These are phyloP conservation scores for Daldinia decipiens DNA, from an alignment of 495 filamentous ascomycete species.

Conservation along the genomic window DNA sequence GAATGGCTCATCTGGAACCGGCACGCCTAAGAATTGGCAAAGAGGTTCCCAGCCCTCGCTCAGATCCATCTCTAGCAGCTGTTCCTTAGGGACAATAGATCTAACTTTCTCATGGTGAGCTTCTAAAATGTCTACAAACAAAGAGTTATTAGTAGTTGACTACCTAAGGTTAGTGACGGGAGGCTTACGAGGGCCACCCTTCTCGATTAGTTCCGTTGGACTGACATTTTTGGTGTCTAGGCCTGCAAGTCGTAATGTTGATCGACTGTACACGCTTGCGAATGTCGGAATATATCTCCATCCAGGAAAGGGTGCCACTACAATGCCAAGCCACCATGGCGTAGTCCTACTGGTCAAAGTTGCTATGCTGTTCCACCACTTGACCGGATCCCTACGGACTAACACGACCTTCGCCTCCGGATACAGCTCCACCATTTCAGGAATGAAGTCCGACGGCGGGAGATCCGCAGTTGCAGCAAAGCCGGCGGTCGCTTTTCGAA, in stretches of 20 bases:
- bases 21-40: constrained; percentile 54
- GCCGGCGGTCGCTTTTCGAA: constrained; percentile 46
- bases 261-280: constrained; percentile 39
- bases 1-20: constrained; percentile 55
- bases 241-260: constrained; percentile 39
- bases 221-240: constrained; percentile 19
- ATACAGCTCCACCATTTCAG: constrained; percentile 52
- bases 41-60: constrained; percentile 58
- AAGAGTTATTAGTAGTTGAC: background rate
- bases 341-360: constrained; percentile 37
- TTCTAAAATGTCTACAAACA: constrained; percentile 24
- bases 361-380: constrained; percentile 49
- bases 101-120: constrained; percentile 43
- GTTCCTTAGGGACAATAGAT: constrained; percentile 52
- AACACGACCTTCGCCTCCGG: constrained; percentile 54
- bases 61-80: constrained; percentile 55
- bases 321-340: constrained; percentile 42
- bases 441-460: constrained; percentile 46
- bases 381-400: constrained; percentile 45
- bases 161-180: background rate
- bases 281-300: constrained; percentile 43
- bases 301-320: constrained; percentile 44
- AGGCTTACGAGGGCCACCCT: constrained; percentile 42
- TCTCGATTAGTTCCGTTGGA: constrained; percentile 29
- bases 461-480: constrained; percentile 51